Evolutionary conservation across 169 alveolate species (phyloP).

Genomic region (Plasmodium berghei): DNA sequence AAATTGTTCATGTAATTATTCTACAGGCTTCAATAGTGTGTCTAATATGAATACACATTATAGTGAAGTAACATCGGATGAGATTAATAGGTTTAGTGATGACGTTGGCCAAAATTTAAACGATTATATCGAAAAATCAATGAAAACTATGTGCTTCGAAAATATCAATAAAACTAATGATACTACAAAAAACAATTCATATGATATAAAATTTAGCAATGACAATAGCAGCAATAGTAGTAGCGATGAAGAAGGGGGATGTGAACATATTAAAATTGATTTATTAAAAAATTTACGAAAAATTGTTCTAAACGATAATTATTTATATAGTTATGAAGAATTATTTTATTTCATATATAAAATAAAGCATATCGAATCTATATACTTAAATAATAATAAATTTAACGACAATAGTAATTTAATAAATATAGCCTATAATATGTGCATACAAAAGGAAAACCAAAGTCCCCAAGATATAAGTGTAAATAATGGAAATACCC

Average conservation of each 20-base stretch:
- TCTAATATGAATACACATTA: neutral
- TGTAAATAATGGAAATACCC: neutral
- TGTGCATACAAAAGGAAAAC: slow-evolving; percentile 20
- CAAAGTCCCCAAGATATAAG: neutral
- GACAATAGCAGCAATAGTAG: neutral
- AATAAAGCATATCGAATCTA: slow-evolving; percentile 23
- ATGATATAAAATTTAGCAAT: neutral
- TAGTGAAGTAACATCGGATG: neutral
- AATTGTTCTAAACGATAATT: slow-evolving; percentile 67
- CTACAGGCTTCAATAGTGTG: neutral
- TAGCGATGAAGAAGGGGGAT: neutral
- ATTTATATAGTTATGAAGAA: slow-evolving; percentile 66
- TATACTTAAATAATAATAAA: slow-evolving; percentile 54
- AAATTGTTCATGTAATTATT: neutral
- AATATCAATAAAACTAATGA: neutral
- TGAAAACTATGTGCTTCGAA: neutral
- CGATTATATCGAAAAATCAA: neutral
- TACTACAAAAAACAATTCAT: neutral
- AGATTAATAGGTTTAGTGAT: neutral
- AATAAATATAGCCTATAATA: slow-evolving; percentile 19
- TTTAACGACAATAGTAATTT: slow-evolving; percentile 33
- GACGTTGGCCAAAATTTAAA: neutral
- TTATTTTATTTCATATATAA: slow-evolving; percentile 29
- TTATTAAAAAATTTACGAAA: slow-evolving; percentile 29
- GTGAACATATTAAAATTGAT: neutral